Evolutionary conservation across 1,284 basidiomycete species (phyloP), one percentile per base, ranked within the genome.

Genomic region (Ceratobasidium sp.): DNA sequence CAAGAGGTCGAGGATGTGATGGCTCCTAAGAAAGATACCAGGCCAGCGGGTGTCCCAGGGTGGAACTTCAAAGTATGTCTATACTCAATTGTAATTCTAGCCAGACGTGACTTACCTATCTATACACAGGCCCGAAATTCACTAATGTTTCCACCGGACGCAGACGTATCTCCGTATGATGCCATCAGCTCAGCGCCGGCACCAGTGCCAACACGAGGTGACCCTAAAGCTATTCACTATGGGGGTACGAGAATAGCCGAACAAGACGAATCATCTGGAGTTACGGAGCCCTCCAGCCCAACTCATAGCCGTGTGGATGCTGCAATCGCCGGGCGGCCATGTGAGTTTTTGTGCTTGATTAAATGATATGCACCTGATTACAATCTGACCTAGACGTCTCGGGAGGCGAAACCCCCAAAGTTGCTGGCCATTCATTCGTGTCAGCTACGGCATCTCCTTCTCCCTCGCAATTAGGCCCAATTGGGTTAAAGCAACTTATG

Each of bases 141-240:
- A 8, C 87, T 98, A 71, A 97, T 97, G 94, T 98, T 97, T 81
- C 83, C 92, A 0, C 96, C 96, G 1, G 96, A 97, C 81, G 94
- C 94, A 35, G 92, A 98, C 82, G 86, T 89, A 37, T 89, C 92
- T n/a, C 94, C 95, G 0, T 94, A 95, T 80, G 88, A 90, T 78
- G 84, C 85, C 10, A 82, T 84, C n/a, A 80, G 82, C 2, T 82
- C 82, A 51, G 79, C 82, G 23, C 68, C 56, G 7, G 39, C 83
- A 54, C 77, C 82, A 15, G 66, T 67, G 10, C 66, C 80, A 26
- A 80, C 85, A 15, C 86, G 86, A 35, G 86, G 83, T 13, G 88
- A 89, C 76, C 89, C 91, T 0, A 92, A 90, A 80, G 84, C 87
- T 7, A 93, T 98, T 81, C 89, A 89, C 56, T 90, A 97, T 82